phyloP scores from a whole-genome alignment of 2,329 filamentous ascomycete species.

The Nothomitra cinnamomea region DNA sequence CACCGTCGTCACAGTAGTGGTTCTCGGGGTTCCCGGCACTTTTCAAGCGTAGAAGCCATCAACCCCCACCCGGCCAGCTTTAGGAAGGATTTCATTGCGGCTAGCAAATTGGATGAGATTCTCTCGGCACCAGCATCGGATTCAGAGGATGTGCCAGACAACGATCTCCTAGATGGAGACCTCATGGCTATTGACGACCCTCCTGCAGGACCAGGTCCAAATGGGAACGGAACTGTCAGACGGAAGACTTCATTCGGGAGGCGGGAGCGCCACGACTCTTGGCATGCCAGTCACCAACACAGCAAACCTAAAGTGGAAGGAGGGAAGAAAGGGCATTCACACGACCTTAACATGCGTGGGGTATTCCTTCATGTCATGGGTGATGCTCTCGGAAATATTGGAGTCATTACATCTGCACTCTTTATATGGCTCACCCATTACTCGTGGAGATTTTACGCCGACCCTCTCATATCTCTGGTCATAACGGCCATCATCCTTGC shows the following conservation, averaged over 20 bases:
- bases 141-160: constrained; percentile 18
- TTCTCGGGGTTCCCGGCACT: constrained; percentile 36
- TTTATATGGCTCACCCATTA: constrained; percentile 84
- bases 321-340: constrained; percentile 51
- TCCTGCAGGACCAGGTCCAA: constrained; percentile 15
- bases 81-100: constrained; percentile 80
- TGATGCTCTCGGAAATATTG: constrained; percentile 72
- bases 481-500: constrained; percentile 63
- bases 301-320: constrained; percentile 48
- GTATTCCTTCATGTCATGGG: constrained; percentile 57
- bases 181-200: constrained; percentile 20
- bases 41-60: constrained; percentile 46
- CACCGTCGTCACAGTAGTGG: constrained; percentile 42
- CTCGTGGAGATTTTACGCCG: constrained; percentile 69
- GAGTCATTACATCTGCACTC: constrained; percentile 66
- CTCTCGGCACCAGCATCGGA: constrained; percentile 17
- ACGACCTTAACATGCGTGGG: constrained; percentile 90
- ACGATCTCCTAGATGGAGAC: constrained; percentile 26
- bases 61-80: constrained; percentile 82
- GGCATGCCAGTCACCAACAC: constrained; percentile 64
- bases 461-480: constrained; percentile 81
- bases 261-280: constrained; percentile 5
- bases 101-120: constrained; percentile 45
- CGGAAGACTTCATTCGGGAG: constrained; percentile 9
- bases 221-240: constrained; percentile 11